Evolutionary conservation across 1,284 basidiomycete species (phyloP), one percentile per base, ranked within the genome.

Genomic region (Sanguinoderma infundibulare): DNA sequence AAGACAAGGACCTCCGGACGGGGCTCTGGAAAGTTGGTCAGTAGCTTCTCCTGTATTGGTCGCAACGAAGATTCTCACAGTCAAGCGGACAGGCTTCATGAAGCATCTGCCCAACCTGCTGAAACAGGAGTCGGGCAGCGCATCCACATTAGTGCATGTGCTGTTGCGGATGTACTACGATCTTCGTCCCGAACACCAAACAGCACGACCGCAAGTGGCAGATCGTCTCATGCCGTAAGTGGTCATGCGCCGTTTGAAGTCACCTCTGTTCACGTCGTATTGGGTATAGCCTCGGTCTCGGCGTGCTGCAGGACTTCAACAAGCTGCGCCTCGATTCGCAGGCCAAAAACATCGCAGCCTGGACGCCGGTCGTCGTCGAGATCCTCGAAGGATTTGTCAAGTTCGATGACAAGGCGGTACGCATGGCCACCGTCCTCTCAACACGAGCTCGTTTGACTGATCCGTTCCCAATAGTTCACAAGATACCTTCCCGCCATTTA

Each of bases 1-100:
- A 98, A 53, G 95, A 99, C 77, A 98, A 98, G 78, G 96, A 98
- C 53, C 84, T 99, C 42, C 87, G 98, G 42, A 98, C 96, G 57
- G 95, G 93, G 5, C 82, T 99, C 53, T 99, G 98, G 98, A 98
- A 98, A 95, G 98, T 99, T 68, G 96, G 95, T 93, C 64, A 77
- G 94, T 88, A 28, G 4, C 30, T 8, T 1, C 14, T 12, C 5
- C 2, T 15, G 20, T 39, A 1, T 14, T 15, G 3, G 17, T 9
- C 3, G 17, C 15, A 14, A 50, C 12, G 3, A 26, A 34, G 2
- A 14, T 22, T 7, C 42, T 36, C 10, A 47, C 17, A n/a, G 12
- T 32, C n/a, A n/a, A 2, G 14, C 20, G 35, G 22, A 3, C 14
- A 96, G 96, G 97, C 2, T 99, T 99, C 79, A 99, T 99, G 98